These are phyloP conservation scores for Saccharum spontaneum DNA, from an alignment of 176 grass and related monocot genomes.

Conservation along the genomic window DNA sequence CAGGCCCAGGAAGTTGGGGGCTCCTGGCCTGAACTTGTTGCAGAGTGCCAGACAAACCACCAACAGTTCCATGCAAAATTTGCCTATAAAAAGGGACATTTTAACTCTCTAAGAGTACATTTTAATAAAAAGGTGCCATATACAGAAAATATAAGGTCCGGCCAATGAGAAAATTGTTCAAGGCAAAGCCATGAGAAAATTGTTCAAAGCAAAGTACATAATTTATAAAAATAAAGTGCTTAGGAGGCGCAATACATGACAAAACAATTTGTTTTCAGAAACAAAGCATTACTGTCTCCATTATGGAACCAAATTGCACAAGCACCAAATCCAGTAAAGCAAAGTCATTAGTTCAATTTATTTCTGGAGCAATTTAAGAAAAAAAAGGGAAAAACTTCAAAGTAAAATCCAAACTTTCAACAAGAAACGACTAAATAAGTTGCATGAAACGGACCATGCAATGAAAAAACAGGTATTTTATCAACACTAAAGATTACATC, in stretches of 20 bases:
- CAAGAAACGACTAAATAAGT: neutral
- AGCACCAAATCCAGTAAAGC: neutral
- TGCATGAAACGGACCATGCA: neutral
- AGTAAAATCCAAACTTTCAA: neutral
- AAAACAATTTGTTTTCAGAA: neutral
- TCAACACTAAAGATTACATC: neutral
- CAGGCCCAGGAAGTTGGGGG: conserved; percentile 78
- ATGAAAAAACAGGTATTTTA: neutral
- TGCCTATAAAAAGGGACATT: conserved; percentile 50
- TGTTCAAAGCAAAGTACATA: neutral
- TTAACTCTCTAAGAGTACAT: conserved; percentile 18
- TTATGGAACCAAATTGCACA: neutral
- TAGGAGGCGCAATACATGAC: neutral
- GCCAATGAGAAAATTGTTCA: neutral
- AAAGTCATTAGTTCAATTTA: neutral
- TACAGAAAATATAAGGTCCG: neutral
- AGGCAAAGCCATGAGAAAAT: neutral
- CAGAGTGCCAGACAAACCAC: conserved; percentile 73
- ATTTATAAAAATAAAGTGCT: neutral
- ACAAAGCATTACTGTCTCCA: neutral
- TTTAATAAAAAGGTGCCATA: neutral
- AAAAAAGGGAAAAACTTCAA: neutral
- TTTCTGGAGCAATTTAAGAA: neutral
- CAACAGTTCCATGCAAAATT: conserved; percentile 84
- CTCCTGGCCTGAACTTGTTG: conserved; percentile 91